These are phyloP conservation scores for Syzygium syzygioides DNA, from an alignment of 441 rosid species.

Conservation along the genomic window DNA sequence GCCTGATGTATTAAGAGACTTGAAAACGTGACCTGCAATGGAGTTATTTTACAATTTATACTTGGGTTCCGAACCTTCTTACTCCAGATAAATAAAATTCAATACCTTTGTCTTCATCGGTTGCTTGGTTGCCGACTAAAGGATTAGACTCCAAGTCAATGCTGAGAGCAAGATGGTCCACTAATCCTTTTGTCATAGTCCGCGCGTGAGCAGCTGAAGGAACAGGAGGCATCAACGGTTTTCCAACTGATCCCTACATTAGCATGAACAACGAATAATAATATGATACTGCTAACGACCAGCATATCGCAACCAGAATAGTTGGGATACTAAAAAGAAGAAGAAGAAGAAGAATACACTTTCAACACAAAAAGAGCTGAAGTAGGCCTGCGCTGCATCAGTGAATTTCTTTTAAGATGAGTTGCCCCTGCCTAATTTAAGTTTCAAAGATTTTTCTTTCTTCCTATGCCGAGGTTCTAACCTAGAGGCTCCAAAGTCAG, in stretches of 20 bases:
- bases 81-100: constrained; percentile 6
- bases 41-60: not conserved
- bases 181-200: constrained; percentile 76
- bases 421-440: not conserved
- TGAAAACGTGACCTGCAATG: constrained; percentile 71
- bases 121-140: constrained; percentile 49
- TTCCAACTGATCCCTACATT: constrained; percentile 50
- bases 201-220: constrained; percentile 75
- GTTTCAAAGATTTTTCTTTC: not conserved
- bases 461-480: not conserved
- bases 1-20: constrained; percentile 83
- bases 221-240: constrained; percentile 42
- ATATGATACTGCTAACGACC: not conserved
- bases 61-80: not conserved
- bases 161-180: constrained; percentile 21
- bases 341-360: constrained; percentile 1
- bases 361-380: not conserved
- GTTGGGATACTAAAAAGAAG: not conserved
- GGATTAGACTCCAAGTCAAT: constrained; percentile 65
- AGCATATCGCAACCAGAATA: not conserved
- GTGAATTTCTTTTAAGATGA: not conserved
- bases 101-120: constrained; percentile 78
- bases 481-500: not conserved
- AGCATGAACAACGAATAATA: not conserved
- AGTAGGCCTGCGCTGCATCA: not conserved